Conservation (phyloP, 1,284 basidiomycete genomes). For the Leccinum fuscescens region DNA sequence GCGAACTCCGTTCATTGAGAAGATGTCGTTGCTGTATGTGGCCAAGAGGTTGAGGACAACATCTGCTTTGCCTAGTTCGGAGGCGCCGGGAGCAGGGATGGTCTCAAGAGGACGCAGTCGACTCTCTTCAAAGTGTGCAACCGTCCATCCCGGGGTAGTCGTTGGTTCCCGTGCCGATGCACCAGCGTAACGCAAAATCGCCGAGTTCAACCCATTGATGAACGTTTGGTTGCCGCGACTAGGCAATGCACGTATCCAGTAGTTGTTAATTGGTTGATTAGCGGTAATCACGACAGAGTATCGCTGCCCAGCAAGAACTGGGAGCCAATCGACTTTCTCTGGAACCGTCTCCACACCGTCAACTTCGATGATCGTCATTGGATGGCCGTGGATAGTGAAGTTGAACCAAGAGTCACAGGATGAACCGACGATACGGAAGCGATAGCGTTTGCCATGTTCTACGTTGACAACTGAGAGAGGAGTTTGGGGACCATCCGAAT, state of each 20-base stretch:
- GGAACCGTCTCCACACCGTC: slow-evolving; percentile 47
- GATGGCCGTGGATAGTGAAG: slow-evolving; percentile 42
- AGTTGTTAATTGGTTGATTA: slow-evolving; percentile 37
- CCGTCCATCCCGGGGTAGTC: slow-evolving; percentile 16
- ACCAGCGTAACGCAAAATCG: slow-evolving; percentile 45
- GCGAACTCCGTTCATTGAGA: slow-evolving; percentile 36
- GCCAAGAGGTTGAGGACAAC: slow-evolving; percentile 33
- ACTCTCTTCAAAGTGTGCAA: slow-evolving; percentile 32
- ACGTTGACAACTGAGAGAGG: slow-evolving; percentile 38
- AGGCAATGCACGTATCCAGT: slow-evolving; percentile 32
- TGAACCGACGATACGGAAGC: slow-evolving; percentile 31
- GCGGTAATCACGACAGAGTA: slow-evolving; percentile 39
- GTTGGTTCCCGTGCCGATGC: slow-evolving; percentile 37
- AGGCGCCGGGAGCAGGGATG: slow-evolving; percentile 32
- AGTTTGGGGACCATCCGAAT: slow-evolving; percentile 29
- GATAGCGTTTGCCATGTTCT: slow-evolving; percentile 33
- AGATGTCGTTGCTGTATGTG: slow-evolving; percentile 21
- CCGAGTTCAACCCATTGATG: slow-evolving; percentile 37
- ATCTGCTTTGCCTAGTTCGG: slow-evolving; percentile 37
- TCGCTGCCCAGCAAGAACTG: slow-evolving; percentile 36
- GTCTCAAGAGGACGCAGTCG: slow-evolving; percentile 30
- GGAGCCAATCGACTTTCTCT: slow-evolving; percentile 34
- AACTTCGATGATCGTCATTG: slow-evolving; percentile 49
- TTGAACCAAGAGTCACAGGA: slow-evolving; percentile 32
- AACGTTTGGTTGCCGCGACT: slow-evolving; percentile 26